phyloP scores from a whole-genome alignment of 2,329 filamentous ascomycete genomes.

The Alternaria longipes region DNA sequence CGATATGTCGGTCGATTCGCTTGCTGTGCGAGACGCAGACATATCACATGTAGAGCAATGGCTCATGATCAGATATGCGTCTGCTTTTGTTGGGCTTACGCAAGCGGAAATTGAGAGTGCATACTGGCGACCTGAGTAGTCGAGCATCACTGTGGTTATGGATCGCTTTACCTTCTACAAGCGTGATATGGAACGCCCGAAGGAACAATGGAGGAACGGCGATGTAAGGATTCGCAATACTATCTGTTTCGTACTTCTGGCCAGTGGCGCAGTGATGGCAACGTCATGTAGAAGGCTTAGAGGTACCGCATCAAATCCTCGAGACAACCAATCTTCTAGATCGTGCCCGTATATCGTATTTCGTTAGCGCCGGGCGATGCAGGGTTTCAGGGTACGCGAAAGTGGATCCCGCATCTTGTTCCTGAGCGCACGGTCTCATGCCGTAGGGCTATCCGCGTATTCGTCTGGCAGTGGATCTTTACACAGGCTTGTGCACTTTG shows the following conservation, averaged over 20 bases:
- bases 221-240: not conserved
- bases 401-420: constrained; percentile 2
- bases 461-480: constrained; percentile 1
- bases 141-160: not conserved
- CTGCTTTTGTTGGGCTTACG: not conserved
- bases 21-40: not conserved
- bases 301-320: not conserved
- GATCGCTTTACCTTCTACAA: not conserved
- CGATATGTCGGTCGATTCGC: not conserved
- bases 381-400: constrained; percentile 4
- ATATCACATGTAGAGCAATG: not conserved
- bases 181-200: not conserved
- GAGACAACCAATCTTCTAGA: not conserved
- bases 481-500: constrained; percentile 1
- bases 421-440: not conserved
- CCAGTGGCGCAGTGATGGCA: not conserved
- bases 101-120: not conserved
- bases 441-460: not conserved
- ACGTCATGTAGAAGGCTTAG: not conserved
- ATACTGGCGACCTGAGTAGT: not conserved
- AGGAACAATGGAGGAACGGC: not conserved
- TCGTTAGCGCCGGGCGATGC: not conserved
- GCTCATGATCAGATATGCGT: not conserved
- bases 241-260: not conserved
- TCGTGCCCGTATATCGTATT: constrained; percentile 1